phyloP scores from a whole-genome alignment of 768 basidiomycete species.

The Coprinellus micaceus region DNA sequence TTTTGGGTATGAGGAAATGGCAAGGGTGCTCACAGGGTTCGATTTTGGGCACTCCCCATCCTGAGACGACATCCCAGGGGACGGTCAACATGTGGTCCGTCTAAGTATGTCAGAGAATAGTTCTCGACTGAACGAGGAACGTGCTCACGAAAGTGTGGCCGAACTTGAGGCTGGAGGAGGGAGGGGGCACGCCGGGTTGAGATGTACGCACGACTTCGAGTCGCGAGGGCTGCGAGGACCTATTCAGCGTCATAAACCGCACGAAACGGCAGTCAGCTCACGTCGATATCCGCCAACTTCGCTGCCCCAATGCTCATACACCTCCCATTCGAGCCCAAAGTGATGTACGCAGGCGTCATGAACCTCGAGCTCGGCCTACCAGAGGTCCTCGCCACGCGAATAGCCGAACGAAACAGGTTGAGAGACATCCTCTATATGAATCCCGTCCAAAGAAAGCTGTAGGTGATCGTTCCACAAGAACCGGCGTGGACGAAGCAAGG shows the following conservation, averaged over 20 bases:
- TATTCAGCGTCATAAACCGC: conserved; percentile 1
- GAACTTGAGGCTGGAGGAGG: conserved; percentile 68
- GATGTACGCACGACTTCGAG: conserved; percentile 47
- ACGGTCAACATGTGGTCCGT: conserved; percentile 86
- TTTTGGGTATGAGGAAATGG: conserved; percentile 6
- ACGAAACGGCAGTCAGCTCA: conserved; percentile 13
- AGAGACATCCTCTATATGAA: background rate
- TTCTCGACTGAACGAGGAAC: background rate
- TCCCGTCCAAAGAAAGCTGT: background rate
- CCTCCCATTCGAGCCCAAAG: background rate
- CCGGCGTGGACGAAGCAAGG: background rate
- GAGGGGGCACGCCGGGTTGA: conserved; percentile 60
- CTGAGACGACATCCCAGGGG: conserved; percentile 65
- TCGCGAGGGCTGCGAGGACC: conserved; percentile 41
- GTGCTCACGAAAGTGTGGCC: conserved; percentile 77
- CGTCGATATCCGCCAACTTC: conserved; percentile 33
- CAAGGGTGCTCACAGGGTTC: conserved; percentile 61
- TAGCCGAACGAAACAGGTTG: background rate
- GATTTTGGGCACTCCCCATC: conserved; percentile 84
- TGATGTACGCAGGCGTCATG: background rate
- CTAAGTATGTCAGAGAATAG: conserved; percentile 28
- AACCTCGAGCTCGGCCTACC: background rate
- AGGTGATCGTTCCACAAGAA: background rate
- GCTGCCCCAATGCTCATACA: conserved; percentile 7
- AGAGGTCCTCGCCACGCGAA: background rate